Conservation (phyloP, 1,284 basidiomycete genomes). For the Rhodotorula sp. region DNA sequence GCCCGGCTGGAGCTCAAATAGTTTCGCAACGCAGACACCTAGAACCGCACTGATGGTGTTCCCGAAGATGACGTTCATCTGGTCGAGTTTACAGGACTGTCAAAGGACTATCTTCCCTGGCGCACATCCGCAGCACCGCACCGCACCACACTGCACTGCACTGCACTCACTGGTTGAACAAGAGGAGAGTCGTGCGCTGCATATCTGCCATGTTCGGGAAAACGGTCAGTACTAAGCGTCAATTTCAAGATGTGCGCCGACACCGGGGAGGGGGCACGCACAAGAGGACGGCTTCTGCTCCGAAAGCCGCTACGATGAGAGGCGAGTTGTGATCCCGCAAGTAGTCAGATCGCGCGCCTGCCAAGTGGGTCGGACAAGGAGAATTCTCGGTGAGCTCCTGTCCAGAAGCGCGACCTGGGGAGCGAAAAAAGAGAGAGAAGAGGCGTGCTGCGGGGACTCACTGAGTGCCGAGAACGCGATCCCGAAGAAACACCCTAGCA, state of each 20-base stretch:
- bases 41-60: conserved; percentile 43
- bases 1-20: conserved; percentile 31
- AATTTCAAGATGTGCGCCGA: not conserved
- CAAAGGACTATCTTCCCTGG: too few species aligned
- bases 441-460: not conserved
- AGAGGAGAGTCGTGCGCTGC: conserved; percentile 40
- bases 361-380: too few species aligned
- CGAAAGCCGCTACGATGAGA: conserved; percentile 41
- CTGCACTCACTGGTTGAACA: conserved; percentile 34
- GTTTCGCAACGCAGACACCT: conserved; percentile 42
- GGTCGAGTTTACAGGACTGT: not conserved
- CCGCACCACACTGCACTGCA: conserved; percentile 6
- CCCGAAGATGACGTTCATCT: conserved; percentile 42
- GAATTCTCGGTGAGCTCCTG: too few species aligned
- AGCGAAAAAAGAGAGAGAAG: not conserved
- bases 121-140: too few species aligned
- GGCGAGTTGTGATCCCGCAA: conserved; percentile 19
- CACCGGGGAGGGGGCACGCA: not conserved
- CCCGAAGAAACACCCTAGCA: conserved; percentile 17
- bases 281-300: conserved; percentile 44
- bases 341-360: conserved; percentile 19
- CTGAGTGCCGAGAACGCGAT: conserved; percentile 16
- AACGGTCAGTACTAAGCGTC: too few species aligned
- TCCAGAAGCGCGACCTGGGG: too few species aligned
- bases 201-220: conserved; percentile 16